These are phyloP conservation scores for Trebouxiophyceae sp. DNA, from an alignment of 163 green algal genomes.

Conservation along the genomic window DNA sequence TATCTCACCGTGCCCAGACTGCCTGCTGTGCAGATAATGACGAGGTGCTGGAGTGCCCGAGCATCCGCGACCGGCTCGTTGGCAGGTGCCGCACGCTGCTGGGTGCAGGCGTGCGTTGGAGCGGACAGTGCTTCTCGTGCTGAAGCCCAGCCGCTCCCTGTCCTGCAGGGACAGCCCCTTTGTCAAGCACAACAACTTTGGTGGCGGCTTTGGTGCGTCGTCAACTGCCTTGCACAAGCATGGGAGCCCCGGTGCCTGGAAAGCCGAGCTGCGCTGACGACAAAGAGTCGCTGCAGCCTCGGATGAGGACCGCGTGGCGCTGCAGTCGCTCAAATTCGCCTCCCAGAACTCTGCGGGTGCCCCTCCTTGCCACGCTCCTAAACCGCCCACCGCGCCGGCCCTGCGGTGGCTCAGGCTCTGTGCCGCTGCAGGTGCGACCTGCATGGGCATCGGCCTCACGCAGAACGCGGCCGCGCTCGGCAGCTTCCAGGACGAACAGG, in stretches of 20 bases:
- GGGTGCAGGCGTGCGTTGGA: neutral
- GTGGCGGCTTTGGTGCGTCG: slow-evolving; percentile 66
- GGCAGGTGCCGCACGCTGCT: neutral
- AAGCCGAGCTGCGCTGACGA: no score
- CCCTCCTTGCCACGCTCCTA: slow-evolving; percentile 2
- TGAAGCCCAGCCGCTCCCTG: neutral
- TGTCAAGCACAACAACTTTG: slow-evolving; percentile 60
- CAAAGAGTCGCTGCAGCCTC: slow-evolving; percentile 54
- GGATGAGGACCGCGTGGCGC: slow-evolving; percentile 70
- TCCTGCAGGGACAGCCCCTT: slow-evolving; percentile 61
- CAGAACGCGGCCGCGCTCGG: no score
- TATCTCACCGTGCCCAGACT: no score
- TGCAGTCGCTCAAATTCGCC: slow-evolving; percentile 73
- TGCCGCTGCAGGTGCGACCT: slow-evolving; percentile 7
- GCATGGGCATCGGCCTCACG: no score
- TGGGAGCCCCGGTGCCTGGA: no score
- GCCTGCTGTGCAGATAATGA: slow-evolving; percentile 5
- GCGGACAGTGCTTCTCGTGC: neutral
- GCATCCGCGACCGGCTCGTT: slow-evolving; percentile 23
- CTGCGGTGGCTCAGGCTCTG: no score
- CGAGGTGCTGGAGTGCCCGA: slow-evolving; percentile 30
- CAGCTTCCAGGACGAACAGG: no score
- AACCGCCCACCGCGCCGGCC: no score
- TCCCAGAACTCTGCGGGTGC: slow-evolving; percentile 48
- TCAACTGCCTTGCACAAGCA: no score